A percentile compares a stretch with the other conserved stretches of the same genome.
Evolutionary conservation across 108 stramenopile genomes (phyloP).

Genomic region (Nannochloropsis granulata): DNA sequence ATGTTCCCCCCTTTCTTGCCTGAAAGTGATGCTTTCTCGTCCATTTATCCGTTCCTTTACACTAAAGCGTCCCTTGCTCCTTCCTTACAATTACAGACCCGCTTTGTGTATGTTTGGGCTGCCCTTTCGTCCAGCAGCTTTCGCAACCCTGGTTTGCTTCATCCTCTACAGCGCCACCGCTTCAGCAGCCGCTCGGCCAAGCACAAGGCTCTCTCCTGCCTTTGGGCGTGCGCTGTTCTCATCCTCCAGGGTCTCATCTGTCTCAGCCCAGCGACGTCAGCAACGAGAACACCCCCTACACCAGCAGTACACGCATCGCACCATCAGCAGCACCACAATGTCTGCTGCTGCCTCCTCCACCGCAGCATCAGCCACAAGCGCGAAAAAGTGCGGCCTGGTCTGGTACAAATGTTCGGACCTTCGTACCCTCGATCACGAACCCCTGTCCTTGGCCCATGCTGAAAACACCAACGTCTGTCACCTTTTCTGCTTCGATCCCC

Average conservation of each 20-base stretch:
- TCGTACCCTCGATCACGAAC: constrained; percentile 9
- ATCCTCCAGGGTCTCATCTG: neutral
- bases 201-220: neutral
- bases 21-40: too few species aligned
- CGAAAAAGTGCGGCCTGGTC: neutral
- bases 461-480: neutral
- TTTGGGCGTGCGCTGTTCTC: neutral
- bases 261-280: neutral
- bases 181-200: neutral
- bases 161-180: neutral
- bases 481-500: constrained; percentile 6
- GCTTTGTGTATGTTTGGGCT: neutral
- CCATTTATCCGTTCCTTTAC: too few species aligned
- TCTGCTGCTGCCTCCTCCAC: neutral
- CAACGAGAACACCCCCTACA: neutral
- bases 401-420: constrained; percentile 17
- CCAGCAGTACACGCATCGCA: neutral
- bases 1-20: too few species aligned
- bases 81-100: neutral
- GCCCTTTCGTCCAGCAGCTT: neutral
- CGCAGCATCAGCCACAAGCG: neutral
- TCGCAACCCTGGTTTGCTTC: neutral
- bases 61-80: too few species aligned
- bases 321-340: neutral
- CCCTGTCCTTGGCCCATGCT: constrained; percentile 1